Percentiles rank a stretch among this genome's conserved stretches.
phyloP scores from a whole-genome alignment of 179 eudicot species.

The Actinidia arguta region DNA sequence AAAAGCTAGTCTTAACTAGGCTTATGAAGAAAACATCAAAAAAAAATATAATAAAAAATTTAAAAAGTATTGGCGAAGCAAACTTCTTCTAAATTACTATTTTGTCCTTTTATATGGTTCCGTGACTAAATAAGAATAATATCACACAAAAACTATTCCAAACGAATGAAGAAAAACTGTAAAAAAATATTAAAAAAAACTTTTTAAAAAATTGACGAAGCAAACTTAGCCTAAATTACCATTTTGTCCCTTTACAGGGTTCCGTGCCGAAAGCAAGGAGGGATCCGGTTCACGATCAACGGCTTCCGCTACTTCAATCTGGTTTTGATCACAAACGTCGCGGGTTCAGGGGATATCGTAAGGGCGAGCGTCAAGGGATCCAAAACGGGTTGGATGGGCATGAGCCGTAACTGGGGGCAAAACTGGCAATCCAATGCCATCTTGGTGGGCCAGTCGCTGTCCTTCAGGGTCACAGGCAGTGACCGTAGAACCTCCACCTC shows the following conservation, averaged over 20 bases:
- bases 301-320: slow-evolving; percentile 91
- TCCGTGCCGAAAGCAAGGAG: slow-evolving; percentile 84
- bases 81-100: too few species aligned
- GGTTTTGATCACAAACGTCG: slow-evolving; percentile 76
- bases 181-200: neutral
- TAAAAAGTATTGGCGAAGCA: too few species aligned
- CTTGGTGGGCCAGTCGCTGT: slow-evolving; percentile 75
- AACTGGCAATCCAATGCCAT: slow-evolving; percentile 86
- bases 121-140: neutral
- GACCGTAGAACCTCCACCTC: slow-evolving; percentile 78
- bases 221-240: neutral
- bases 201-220: neutral
- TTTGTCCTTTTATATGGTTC: too few species aligned
- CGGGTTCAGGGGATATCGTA: slow-evolving; percentile 80
- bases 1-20: too few species aligned
- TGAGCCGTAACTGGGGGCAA: slow-evolving; percentile 96
- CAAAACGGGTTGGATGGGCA: slow-evolving; percentile 73
- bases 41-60: too few species aligned
- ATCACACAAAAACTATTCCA: too few species aligned
- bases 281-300: slow-evolving; percentile 76
- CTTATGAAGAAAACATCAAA: too few species aligned
- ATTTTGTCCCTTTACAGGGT: slow-evolving; percentile 50
- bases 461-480: slow-evolving; percentile 72
- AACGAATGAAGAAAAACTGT: too few species aligned
- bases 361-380: slow-evolving; percentile 69